Evolutionary conservation across 257 asterid species (phyloP).

Genomic region (Osmanthus fragrans): DNA sequence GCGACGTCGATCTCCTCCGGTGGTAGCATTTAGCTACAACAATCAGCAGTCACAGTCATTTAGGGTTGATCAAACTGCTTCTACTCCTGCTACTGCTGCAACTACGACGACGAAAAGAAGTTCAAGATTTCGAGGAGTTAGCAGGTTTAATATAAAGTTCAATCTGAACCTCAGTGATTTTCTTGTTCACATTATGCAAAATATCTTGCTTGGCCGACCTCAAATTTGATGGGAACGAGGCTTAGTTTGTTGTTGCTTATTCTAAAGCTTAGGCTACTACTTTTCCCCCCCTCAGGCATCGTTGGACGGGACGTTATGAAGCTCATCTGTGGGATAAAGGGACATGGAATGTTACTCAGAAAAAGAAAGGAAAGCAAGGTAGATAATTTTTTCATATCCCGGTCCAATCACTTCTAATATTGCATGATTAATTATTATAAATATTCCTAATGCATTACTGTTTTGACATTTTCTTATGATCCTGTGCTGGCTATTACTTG

Average conservation of each 20-base stretch:
- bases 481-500: conserved; percentile 26
- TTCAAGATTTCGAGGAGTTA: conserved; percentile 83
- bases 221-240: neutral
- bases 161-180: neutral
- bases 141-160: conserved; percentile 45
- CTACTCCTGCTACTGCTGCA: conserved; percentile 21
- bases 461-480: conserved; percentile 23
- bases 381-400: neutral
- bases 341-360: conserved; percentile 82
- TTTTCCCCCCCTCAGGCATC: conserved; percentile 42
- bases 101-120: conserved; percentile 56
- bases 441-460: conserved; percentile 14
- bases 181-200: neutral
- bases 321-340: conserved; percentile 92
- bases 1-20: conserved; percentile 52
- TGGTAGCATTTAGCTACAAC: conserved; percentile 13
- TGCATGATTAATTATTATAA: neutral
- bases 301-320: conserved; percentile 85
- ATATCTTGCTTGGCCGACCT: neutral
- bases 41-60: conserved; percentile 22
- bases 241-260: neutral
- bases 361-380: conserved; percentile 90
- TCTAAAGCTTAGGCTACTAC: neutral
- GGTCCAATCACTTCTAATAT: neutral
- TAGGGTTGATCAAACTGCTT: conserved; percentile 30